Percentiles rank a stretch among this genome's conserved stretches.
These are phyloP conservation scores for Paraconiothyrium sp. DNA, from an alignment of 2,329 filamentous ascomycete species.

Conservation along the genomic window DNA sequence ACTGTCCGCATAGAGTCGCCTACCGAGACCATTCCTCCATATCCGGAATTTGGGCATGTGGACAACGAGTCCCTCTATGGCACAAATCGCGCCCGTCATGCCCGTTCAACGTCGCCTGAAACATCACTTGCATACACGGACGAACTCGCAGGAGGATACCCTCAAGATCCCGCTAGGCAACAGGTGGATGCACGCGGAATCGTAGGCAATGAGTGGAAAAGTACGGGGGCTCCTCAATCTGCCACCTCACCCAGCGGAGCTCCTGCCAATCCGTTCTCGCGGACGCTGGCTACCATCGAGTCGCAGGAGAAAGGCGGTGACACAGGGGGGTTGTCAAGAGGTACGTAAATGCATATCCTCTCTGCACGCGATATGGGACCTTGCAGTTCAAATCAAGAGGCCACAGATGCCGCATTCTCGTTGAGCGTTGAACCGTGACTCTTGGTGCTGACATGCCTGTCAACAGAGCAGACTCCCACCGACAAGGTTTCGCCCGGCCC, in stretches of 20 bases:
- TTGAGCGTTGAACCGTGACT: neutral
- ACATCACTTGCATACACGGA: constrained; percentile 32
- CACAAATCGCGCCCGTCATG: constrained; percentile 24
- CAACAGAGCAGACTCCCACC: constrained; percentile 36
- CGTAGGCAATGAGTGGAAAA: constrained; percentile 34
- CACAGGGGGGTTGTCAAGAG: constrained; percentile 22
- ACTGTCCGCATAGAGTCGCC: constrained; percentile 64
- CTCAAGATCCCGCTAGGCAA: constrained; percentile 29
- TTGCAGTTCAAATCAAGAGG: neutral
- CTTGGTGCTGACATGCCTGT: constrained; percentile 13
- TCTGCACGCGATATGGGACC: neutral
- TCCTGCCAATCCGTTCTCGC: constrained; percentile 50
- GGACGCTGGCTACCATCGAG: constrained; percentile 51
- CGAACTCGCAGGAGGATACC: constrained; percentile 24
- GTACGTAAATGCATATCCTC: constrained; percentile 16
- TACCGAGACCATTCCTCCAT: constrained; percentile 47
- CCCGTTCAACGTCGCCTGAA: constrained; percentile 29
- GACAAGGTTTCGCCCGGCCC: constrained; percentile 35
- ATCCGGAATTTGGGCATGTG: constrained; percentile 39
- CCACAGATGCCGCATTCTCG: neutral
- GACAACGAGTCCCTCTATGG: constrained; percentile 32
- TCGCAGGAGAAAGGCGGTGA: constrained; percentile 35
- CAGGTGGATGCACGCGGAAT: constrained; percentile 36
- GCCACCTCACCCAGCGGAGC: constrained; percentile 30
- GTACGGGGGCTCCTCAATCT: constrained; percentile 25